These are phyloP conservation scores for Plicaturopsis crispa DNA, from an alignment of 768 basidiomycete species.

Conservation along the genomic window DNA sequence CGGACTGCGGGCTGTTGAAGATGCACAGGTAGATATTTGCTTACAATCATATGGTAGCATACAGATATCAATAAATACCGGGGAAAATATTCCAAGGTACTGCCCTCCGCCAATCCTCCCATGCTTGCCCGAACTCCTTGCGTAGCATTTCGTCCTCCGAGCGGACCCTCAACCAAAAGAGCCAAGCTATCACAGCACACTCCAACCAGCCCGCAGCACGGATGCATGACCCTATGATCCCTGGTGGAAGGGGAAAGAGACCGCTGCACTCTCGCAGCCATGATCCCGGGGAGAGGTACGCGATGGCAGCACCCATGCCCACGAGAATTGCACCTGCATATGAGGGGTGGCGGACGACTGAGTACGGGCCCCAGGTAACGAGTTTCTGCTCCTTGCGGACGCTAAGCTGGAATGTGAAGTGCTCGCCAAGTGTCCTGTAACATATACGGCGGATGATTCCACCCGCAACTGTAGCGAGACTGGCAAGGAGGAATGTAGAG, in stretches of 20 bases:
- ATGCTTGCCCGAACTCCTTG: constrained; percentile 35
- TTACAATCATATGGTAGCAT: no score
- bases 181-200: constrained; percentile 40
- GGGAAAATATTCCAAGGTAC: no score
- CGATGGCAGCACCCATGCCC: constrained; percentile 36
- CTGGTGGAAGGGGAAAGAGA: constrained; percentile 22
- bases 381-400: constrained; percentile 44
- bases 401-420: constrained; percentile 56
- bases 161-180: constrained; percentile 36
- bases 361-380: constrained; percentile 40
- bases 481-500: no score
- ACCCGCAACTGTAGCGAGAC: no score
- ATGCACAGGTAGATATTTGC: no score
- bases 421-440: constrained; percentile 41
- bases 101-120: no score
- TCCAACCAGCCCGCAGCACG: constrained; percentile 34
- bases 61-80: no score
- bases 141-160: constrained; percentile 46
- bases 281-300: constrained; percentile 38
- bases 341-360: constrained; percentile 48
- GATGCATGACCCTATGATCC: no score
- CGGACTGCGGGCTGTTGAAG: no score
- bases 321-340: constrained; percentile 46
- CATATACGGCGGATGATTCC: no score
- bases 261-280: constrained; percentile 35